These are phyloP conservation scores for Eutrema heterophyllum DNA, from an alignment of 345 rosid genomes.

Conservation along the genomic window DNA sequence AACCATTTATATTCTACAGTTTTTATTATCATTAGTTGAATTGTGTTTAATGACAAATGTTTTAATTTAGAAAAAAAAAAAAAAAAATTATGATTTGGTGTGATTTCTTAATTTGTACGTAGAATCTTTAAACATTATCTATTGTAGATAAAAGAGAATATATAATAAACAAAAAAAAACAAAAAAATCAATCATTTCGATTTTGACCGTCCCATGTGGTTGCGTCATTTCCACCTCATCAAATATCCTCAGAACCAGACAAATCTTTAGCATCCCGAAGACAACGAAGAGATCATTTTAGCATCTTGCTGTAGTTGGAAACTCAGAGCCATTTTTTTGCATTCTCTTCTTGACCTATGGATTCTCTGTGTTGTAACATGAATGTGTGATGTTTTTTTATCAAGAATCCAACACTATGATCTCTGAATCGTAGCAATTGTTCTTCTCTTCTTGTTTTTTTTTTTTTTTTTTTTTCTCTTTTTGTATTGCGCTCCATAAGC, in stretches of 20 bases:
- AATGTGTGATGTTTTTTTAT: not conserved
- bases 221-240: conserved; percentile 10
- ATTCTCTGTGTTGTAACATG: not conserved
- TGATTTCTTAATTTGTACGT: too few relatives aligned
- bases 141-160: too few relatives aligned
- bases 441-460: not conserved
- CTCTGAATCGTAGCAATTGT: not conserved
- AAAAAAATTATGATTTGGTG: too few relatives aligned
- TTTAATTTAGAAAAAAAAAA: too few relatives aligned
- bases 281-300: not conserved
- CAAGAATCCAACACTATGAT: not conserved
- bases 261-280: conserved; percentile 4
- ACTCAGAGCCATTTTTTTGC: not conserved
- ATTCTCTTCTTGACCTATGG: not conserved
- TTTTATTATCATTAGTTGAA: too few relatives aligned
- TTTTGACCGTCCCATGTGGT: conserved; percentile 15
- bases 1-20: too few relatives aligned
- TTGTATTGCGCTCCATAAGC: not conserved
- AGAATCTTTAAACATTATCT: too few relatives aligned
- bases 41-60: too few relatives aligned
- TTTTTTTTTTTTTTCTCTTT: too few relatives aligned
- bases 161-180: not conserved
- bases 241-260: not conserved
- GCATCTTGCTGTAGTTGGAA: not conserved
- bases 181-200: not conserved